phyloP scores from a whole-genome alignment of 2,329 filamentous ascomycete species.

The Lachnellula hyalina region DNA sequence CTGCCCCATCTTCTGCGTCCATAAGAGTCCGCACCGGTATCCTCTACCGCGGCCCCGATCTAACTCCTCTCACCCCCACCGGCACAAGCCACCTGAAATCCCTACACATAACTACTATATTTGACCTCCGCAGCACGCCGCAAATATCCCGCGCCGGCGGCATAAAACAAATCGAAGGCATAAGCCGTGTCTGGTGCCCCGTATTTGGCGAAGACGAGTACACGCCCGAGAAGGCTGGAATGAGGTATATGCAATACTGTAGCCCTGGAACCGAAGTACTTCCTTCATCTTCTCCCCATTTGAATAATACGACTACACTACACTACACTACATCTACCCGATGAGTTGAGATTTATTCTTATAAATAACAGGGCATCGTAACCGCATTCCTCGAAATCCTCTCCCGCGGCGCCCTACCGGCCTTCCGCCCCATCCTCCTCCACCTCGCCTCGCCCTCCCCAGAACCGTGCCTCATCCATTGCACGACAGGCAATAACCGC shows the following conservation, averaged over 20 bases:
- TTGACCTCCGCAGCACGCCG: constrained; percentile 59
- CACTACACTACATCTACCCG: neutral
- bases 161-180: constrained; percentile 42
- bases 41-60: constrained; percentile 65
- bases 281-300: neutral
- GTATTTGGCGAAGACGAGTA: constrained; percentile 60
- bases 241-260: constrained; percentile 56
- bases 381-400: constrained; percentile 59
- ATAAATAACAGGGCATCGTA: constrained; percentile 48
- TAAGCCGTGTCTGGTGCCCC: constrained; percentile 53
- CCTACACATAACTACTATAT: constrained; percentile 56
- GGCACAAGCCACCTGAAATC: constrained; percentile 46
- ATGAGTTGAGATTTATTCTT: neutral
- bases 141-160: constrained; percentile 48
- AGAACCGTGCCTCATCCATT: constrained; percentile 47
- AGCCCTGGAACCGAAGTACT: constrained; percentile 41
- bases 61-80: constrained; percentile 48
- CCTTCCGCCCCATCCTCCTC: constrained; percentile 46
- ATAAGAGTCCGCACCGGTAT: constrained; percentile 44
- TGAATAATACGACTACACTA: too few relatives aligned
- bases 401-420: constrained; percentile 40
- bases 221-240: constrained; percentile 55
- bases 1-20: constrained; percentile 9
- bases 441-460: constrained; percentile 28
- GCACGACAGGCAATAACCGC: constrained; percentile 71